Evolutionary conservation across 352 stramenopile species (phyloP), one percentile per base, ranked within the genome.

Genomic region (Elongisporangium anandrum): DNA sequence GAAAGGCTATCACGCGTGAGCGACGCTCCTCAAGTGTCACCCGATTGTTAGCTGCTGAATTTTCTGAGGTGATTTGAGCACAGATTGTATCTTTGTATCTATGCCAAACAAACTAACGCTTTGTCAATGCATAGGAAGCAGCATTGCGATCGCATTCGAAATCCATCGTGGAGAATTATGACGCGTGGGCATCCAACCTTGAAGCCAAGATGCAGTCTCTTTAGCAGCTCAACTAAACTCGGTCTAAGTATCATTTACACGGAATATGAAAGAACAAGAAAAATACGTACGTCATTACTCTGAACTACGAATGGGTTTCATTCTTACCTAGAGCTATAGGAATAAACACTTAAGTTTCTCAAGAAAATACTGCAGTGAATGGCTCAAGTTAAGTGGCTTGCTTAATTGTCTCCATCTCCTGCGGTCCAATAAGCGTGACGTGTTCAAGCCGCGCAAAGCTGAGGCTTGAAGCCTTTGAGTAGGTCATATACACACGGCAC

Each of bases 141-240:
- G 8, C 24, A 26, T 41, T 64, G 21, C 41, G 47, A 10, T 49
- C 61, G 23, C 52, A 69, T 26, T 68, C 68, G 2, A 68, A 74
- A 20, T 72, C 63, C 6, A 73, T 85, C 59, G 54, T 79, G 7
- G 57, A 82, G 20, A 85, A 87, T 23, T 86, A 85, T 48, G 70
- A 87, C 47, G 69, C 70, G 3, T 90, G 74, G 73, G 70, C 72
- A 12, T 63, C 75, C 2, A 70, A 68, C 23, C 60, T 88, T 48
- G 69, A 87, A 53, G 73, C 71, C 51, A 87, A 87, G 47, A 70
- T 88, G 68, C 73, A 65, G 45, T 69, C 60, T 21, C 47, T 80
- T 47, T 69, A 56, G 29, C 29, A n/a, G n/a, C n/a, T n/a, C n/a
- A n/a, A n/a, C n/a, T n/a, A n/a, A n/a, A n/a, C n/a, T n/a, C n/a